Evolutionary conservation across 768 basidiomycete species (phyloP), one percentile per base, ranked within the genome.

Genomic region (Tephrocybe sp.): DNA sequence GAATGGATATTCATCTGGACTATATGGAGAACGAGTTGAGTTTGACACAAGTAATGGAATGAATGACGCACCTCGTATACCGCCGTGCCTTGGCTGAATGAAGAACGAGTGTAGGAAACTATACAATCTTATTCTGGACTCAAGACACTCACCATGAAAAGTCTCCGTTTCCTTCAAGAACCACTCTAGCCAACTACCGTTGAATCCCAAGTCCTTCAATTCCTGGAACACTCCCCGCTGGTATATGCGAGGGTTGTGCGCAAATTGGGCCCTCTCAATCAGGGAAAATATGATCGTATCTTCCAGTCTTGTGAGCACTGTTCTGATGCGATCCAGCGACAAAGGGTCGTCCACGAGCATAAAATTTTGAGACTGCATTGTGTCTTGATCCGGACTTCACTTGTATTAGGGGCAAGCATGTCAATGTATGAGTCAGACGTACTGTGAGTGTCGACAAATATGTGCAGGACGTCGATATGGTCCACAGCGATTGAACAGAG

Each of bases 1-100:
- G 75, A 99, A 99, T 0, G 97, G 94, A 62, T 95, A 93, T 74
- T 99, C 97, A 64, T 99, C 97, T 36, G 97, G 97, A 64, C 95
- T 97, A 64, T 16, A 42, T 50, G 5, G 31, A 39, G 42, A 44
- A 45, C 44, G 21, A 12, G 42, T 22, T 12, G 37, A 46, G 22
- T 25, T 7, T 42, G 16, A 21, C 18, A 6, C 7, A 16, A 21
- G 11, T 11, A 4, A 12, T 21, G 24, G 33, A 27, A 22, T 12
- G 5, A 42, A 19, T 11, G 42, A 48, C 69, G 57, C 59, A 88
- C 94, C 92, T 94, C 21, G 94, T 94, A 71, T 93, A 99, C 39
- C 95, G 78, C 53, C 95, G 79, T 11, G 94, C 94, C 70, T 94
- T 97, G 29, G 95, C 95, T 95, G 63, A 15, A 49, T 29, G 36